Percentiles rank a stretch among this genome's conserved stretches.
Conservation (phyloP, 495 filamentous ascomycete species). For the Platismatia glauca region DNA sequence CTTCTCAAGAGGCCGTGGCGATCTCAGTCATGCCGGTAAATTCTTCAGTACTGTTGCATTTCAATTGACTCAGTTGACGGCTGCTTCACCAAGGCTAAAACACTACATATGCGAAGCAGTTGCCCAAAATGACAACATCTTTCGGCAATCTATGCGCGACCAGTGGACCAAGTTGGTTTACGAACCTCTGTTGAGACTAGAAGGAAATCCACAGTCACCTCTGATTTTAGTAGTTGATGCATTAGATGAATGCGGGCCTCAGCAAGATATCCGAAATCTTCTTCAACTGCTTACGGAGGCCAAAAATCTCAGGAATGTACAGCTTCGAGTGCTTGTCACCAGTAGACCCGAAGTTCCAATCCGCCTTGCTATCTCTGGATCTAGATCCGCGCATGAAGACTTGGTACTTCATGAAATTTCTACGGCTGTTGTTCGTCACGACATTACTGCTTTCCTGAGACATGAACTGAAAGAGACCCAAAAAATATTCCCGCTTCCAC, state of each 20-base stretch:
- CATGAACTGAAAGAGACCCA: conserved; percentile 18
- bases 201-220: neutral
- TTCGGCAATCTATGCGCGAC: conserved; percentile 12
- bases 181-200: conserved; percentile 12
- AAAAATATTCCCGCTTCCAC: conserved; percentile 13
- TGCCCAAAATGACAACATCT: conserved; percentile 17
- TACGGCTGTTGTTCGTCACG: conserved; percentile 18
- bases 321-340: conserved; percentile 25
- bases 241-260: conserved; percentile 22
- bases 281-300: conserved; percentile 21
- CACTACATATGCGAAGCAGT: conserved; percentile 32
- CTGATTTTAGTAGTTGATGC: conserved; percentile 19
- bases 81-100: conserved; percentile 23
- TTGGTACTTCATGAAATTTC: conserved; percentile 22
- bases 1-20: conserved; percentile 42
- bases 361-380: conserved; percentile 18
- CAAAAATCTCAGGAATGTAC: conserved; percentile 12
- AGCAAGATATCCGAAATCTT: conserved; percentile 21
- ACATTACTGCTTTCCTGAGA: conserved; percentile 23
- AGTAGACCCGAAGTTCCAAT: conserved; percentile 27
- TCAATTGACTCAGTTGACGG: conserved; percentile 36
- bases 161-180: conserved; percentile 16
- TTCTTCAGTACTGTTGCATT: conserved; percentile 44
- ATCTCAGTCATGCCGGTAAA: conserved; percentile 33
- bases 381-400: conserved; percentile 16